phyloP scores from a whole-genome alignment of 495 filamentous ascomycete genomes.

The Astrocystis sublimbata region DNA sequence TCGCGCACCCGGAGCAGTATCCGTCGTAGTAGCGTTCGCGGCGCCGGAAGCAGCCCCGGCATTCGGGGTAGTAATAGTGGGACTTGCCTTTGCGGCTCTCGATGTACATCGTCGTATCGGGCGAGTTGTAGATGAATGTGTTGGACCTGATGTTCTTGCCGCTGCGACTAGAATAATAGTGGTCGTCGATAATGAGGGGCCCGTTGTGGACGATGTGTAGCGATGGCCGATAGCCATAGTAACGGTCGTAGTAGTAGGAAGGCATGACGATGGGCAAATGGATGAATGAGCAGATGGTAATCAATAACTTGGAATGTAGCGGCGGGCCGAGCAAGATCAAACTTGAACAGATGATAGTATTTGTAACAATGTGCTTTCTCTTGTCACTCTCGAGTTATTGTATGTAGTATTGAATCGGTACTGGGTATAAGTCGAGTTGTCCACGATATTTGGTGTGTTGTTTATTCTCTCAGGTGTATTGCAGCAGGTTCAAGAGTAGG shows the following conservation, averaged over 20 bases:
- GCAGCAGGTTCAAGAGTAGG: neutral
- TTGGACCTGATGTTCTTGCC: conserved; percentile 14
- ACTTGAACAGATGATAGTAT: neutral
- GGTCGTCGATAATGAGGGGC: conserved; percentile 18
- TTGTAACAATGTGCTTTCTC: neutral
- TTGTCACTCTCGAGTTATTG: neutral
- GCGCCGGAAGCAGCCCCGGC: conserved; percentile 20
- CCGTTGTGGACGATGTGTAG: conserved; percentile 30
- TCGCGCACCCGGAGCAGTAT: conserved; percentile 26
- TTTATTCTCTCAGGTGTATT: neutral
- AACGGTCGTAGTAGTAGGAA: conserved; percentile 9
- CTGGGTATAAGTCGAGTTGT: no score
- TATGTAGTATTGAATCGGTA: neutral
- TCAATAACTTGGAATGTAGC: neutral
- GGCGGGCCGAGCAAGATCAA: neutral
- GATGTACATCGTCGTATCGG: conserved; percentile 25
- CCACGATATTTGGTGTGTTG: neutral
- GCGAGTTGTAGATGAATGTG: conserved; percentile 36
- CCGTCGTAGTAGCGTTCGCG: conserved; percentile 19
- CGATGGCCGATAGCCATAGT: conserved; percentile 14
- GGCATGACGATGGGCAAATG: conserved; percentile 21
- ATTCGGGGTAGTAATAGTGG: conserved; percentile 25
- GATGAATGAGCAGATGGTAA: neutral
- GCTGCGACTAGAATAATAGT: neutral
- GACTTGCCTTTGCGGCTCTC: conserved; percentile 11